Base-by-base conservation (phyloP, 2,329 filamentous ascomycete genomes). In the Pseudopithomyces maydicus region DNA sequence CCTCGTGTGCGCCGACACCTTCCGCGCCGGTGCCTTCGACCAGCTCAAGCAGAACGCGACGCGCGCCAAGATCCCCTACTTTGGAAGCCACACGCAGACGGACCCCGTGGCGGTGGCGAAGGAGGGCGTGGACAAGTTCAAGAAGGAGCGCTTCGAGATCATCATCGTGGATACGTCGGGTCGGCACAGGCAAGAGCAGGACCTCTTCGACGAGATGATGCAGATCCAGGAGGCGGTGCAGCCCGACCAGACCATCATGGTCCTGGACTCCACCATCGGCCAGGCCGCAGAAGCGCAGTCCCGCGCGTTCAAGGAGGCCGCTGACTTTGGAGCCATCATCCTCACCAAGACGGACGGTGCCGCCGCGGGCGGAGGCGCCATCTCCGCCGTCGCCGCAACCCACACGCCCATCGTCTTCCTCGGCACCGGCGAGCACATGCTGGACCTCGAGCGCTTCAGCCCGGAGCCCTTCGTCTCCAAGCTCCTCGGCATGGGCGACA, bases 341-440 rank as follows among this genome's bases (percentile, higher is more conserved):
- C 97, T 99, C 73, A 99, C 95, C 51, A 99, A 99, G 81, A 98
- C 94, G 0, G 95, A 99, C 73, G 95, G 95, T 63, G 92, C 97
- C 66, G 95, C 95, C 1, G 91, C 91, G 45, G 95, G 95, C 68
- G 95, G 95, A 82, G 95, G 95, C 80, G 95, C 95, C 59, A 99
- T 99, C 55, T 98, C 94, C 3, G 95, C 95, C 10, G 95, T 99
- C 55, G 95, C 95, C 1, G 95, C 95, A 2, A 99, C 95, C 32
- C 90, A 94, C 68, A 98, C 95, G 0, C 95, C 95, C 2, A 99
- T 99, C 66, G 93, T 98, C 11, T 99, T 97, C 77, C 92, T 99
- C 62, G 95, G 95, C 76, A 99, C 95, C 0, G 95, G 95, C 71
- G 95, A 99, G 76, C 95, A 99, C 77, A 91, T 97, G 88, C 82